Conservation (phyloP, 768 basidiomycete genomes). For the Tephrocybe sp. region DNA sequence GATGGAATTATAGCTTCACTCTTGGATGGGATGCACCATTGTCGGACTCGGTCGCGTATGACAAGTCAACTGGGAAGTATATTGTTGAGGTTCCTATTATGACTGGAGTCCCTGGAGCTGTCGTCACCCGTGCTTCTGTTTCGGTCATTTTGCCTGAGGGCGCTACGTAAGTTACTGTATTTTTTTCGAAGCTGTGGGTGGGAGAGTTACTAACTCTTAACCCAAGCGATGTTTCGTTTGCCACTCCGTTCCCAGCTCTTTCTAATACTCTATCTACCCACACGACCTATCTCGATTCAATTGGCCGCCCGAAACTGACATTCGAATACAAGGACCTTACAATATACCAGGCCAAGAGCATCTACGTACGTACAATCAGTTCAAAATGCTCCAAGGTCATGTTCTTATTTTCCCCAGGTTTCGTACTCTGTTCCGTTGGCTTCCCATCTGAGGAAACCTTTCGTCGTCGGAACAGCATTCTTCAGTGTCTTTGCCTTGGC, state of each 20-base stretch:
- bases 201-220: conserved; percentile 7
- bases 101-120: conserved; percentile 75
- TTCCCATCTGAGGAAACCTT: conserved; percentile 85
- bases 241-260: conserved; percentile 74
- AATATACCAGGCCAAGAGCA: conserved; percentile 71
- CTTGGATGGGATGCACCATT: conserved; percentile 92
- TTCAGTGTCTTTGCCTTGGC: conserved; percentile 59
- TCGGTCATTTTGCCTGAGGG: conserved; percentile 89
- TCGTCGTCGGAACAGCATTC: conserved; percentile 72
- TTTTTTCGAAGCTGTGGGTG: background rate
- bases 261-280: conserved; percentile 62
- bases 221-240: conserved; percentile 71
- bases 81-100: conserved; percentile 82
- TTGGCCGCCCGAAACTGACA: conserved; percentile 77
- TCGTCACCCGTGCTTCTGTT: conserved; percentile 77
- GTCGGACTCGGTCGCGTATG: conserved; percentile 65
- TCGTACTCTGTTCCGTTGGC: conserved; percentile 79
- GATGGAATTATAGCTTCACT: conserved; percentile 97
- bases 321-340: conserved; percentile 75
- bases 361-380: conserved; percentile 66
- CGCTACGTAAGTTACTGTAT: conserved; percentile 67
- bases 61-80: conserved; percentile 60
- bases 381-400: background rate
- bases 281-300: conserved; percentile 88
- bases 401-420: conserved; percentile 50